These are phyloP conservation scores for Aspergillus fischeri DNA, from an alignment of 2,329 filamentous ascomycete genomes.

Conservation along the genomic window DNA sequence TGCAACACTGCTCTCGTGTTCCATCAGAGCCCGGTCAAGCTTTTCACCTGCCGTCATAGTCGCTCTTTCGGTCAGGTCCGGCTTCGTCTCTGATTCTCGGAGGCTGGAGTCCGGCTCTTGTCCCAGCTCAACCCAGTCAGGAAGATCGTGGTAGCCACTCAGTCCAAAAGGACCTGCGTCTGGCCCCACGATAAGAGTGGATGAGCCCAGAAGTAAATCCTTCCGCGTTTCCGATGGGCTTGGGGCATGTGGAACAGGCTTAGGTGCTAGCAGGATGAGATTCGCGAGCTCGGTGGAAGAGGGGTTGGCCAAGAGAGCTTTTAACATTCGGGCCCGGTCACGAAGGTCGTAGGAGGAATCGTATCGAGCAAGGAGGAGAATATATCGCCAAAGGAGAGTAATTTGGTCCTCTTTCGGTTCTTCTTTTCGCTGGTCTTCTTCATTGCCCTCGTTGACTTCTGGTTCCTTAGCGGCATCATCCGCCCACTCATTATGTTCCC, in stretches of 20 bases:
- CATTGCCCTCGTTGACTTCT: slow-evolving; percentile 19
- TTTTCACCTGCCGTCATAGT: slow-evolving; percentile 39
- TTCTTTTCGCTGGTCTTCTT: slow-evolving; percentile 29
- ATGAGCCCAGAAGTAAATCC: slow-evolving; percentile 73
- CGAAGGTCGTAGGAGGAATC: slow-evolving; percentile 93
- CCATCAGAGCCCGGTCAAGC: slow-evolving; percentile 41
- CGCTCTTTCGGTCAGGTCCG: slow-evolving; percentile 26
- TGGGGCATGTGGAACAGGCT: slow-evolving; percentile 85
- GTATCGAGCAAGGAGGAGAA: slow-evolving; percentile 80
- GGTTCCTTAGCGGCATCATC: slow-evolving; percentile 14
- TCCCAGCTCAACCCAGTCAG: slow-evolving; percentile 78
- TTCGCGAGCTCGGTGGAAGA: slow-evolving; percentile 76
- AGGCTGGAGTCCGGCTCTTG: slow-evolving; percentile 73
- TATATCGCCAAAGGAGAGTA: slow-evolving; percentile 76
- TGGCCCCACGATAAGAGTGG: slow-evolving; percentile 77
- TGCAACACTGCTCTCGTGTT: slow-evolving; percentile 33
- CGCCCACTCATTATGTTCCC: slow-evolving; percentile 32
- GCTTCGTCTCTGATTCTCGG: slow-evolving; percentile 55
- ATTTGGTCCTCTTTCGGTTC: slow-evolving; percentile 56
- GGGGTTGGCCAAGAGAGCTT: slow-evolving; percentile 73
- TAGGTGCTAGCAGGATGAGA: slow-evolving; percentile 85
- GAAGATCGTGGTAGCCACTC: slow-evolving; percentile 72
- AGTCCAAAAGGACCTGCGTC: slow-evolving; percentile 70
- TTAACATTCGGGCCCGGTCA: slow-evolving; percentile 85
- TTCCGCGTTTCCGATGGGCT: slow-evolving; percentile 82